These are phyloP conservation scores for Leptographium wingfieldii DNA, from an alignment of 2,329 filamentous ascomycete genomes.

Conservation along the genomic window DNA sequence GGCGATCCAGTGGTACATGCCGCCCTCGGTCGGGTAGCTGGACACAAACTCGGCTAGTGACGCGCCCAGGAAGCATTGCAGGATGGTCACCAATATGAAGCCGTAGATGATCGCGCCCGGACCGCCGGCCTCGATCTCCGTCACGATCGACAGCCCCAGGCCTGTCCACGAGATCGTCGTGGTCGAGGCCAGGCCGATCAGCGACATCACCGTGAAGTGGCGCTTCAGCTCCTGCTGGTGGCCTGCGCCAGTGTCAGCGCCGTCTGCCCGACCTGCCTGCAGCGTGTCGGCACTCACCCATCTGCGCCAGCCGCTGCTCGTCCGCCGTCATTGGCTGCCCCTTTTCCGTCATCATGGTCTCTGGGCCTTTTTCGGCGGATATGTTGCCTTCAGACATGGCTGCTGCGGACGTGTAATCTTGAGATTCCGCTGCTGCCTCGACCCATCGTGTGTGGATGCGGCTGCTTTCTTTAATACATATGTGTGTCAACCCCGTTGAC, in stretches of 20 bases:
- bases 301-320: neutral
- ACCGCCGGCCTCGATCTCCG: slow-evolving; percentile 33
- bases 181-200: slow-evolving; percentile 35
- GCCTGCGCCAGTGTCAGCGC: slow-evolving; percentile 16
- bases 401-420: neutral
- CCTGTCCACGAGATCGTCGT: slow-evolving; percentile 39
- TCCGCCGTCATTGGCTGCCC: neutral
- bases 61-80: slow-evolving; percentile 31
- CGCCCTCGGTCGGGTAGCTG: slow-evolving; percentile 33
- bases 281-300: neutral
- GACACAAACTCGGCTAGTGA: slow-evolving; percentile 35
- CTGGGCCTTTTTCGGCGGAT: neutral
- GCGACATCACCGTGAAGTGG: slow-evolving; percentile 32
- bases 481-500: neutral
- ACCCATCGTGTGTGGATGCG: neutral
- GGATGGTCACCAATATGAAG: slow-evolving; percentile 15
- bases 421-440: neutral
- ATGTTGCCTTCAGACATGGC: neutral
- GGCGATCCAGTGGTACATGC: slow-evolving; percentile 39
- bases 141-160: slow-evolving; percentile 30
- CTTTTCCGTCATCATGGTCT: neutral
- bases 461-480: neutral
- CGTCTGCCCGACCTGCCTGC: neutral
- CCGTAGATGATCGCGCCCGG: slow-evolving; percentile 35
- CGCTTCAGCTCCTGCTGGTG: slow-evolving; percentile 35